Evolutionary conservation across 176 grass and related monocot genomes (phyloP).

Genomic region (Calamus simplicifolius): DNA sequence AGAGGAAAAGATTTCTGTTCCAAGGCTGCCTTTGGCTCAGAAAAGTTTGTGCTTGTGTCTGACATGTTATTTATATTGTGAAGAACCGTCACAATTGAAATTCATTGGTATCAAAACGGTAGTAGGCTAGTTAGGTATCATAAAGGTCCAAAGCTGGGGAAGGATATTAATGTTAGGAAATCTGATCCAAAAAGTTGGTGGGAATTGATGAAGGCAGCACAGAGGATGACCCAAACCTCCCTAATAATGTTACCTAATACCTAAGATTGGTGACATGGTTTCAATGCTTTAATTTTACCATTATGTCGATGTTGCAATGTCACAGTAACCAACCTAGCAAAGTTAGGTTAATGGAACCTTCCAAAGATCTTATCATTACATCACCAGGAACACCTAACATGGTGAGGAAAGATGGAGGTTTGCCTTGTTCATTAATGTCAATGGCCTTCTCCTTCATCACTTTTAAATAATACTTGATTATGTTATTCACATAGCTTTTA

Average conservation of each 20-base stretch:
- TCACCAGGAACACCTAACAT: constrained; percentile 37
- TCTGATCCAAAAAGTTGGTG: constrained; percentile 21
- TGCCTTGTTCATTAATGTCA: neutral
- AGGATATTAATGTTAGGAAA: constrained; percentile 14
- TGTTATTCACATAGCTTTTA: too few species aligned
- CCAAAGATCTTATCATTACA: constrained; percentile 32
- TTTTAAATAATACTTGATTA: too few species aligned
- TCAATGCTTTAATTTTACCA: constrained; percentile 30
- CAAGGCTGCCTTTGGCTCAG: too few species aligned
- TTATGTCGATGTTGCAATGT: constrained; percentile 33
- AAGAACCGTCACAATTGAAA: constrained; percentile 13
- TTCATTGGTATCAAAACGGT: constrained; percentile 25
- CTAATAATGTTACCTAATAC: constrained; percentile 49
- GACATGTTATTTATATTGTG: too few species aligned
- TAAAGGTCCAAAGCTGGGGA: constrained; percentile 33
- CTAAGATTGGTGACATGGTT: constrained; percentile 38
- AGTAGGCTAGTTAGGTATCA: constrained; percentile 38
- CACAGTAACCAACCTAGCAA: constrained; percentile 40
- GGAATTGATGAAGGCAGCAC: constrained; percentile 33
- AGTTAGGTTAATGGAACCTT: constrained; percentile 32
- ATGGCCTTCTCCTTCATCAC: too few species aligned
- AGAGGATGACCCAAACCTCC: constrained; percentile 31
- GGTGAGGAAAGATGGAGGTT: constrained; percentile 29
- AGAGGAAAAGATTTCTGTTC: too few species aligned
- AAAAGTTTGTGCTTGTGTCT: too few species aligned